These are phyloP conservation scores for Penicillium angulare DNA, from an alignment of 495 filamentous ascomycete genomes.

Conservation along the genomic window DNA sequence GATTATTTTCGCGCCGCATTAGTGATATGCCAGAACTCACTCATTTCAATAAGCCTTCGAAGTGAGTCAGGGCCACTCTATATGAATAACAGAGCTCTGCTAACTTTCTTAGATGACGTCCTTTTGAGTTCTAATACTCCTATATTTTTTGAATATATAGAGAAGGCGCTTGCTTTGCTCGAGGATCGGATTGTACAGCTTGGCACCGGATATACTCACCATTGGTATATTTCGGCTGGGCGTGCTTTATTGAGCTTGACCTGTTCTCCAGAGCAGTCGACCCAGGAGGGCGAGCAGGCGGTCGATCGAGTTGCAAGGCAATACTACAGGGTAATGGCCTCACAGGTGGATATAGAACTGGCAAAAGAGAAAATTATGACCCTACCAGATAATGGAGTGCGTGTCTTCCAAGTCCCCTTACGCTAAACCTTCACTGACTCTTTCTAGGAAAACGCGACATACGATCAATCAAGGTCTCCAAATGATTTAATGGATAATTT, in stretches of 20 bases:
- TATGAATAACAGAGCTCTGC: neutral
- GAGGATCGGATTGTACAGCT: slow-evolving; percentile 27
- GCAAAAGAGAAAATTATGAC: slow-evolving; percentile 12
- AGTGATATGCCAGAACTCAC: slow-evolving; percentile 18
- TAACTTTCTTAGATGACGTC: slow-evolving; percentile 9
- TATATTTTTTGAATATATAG: slow-evolving; percentile 18
- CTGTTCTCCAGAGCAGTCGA: neutral
- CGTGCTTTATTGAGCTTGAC: slow-evolving; percentile 13
- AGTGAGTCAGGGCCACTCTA: slow-evolving; percentile 3
- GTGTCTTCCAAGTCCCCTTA: too few relatives aligned
- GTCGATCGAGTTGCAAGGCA: slow-evolving; percentile 19
- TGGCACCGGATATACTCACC: slow-evolving; percentile 28
- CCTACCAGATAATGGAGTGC: neutral
- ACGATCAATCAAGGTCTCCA: neutral
- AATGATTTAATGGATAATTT: neutral
- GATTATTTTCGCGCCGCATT: slow-evolving; percentile 26
- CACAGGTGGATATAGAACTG: slow-evolving; percentile 16
- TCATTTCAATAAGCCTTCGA: slow-evolving; percentile 7
- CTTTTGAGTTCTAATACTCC: slow-evolving; percentile 10
- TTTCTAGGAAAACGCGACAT: neutral
- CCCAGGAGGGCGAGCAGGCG: slow-evolving; percentile 19
- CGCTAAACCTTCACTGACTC: neutral
- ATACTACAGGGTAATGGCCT: slow-evolving; percentile 18
- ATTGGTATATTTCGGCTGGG: slow-evolving; percentile 33
- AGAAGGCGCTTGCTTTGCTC: slow-evolving; percentile 22